Conservation (phyloP, 495 filamentous ascomycete genomes). For the Choiromyces venosus region DNA sequence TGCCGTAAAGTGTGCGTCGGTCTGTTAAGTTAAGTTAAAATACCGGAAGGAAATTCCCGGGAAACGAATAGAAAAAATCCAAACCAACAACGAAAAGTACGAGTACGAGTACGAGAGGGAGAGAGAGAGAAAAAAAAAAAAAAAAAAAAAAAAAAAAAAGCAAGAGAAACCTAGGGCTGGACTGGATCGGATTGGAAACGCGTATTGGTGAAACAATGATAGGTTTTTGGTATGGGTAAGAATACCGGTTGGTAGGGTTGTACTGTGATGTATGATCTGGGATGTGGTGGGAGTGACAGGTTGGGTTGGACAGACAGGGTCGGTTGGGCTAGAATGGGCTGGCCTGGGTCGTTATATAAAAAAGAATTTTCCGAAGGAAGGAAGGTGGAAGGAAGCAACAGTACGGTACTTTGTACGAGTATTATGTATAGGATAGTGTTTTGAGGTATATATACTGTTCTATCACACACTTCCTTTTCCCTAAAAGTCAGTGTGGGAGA, state of each 20-base stretch:
- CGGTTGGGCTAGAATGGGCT: not conserved
- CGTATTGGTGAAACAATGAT: slow-evolving; percentile 7
- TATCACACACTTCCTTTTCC: too few relatives aligned
- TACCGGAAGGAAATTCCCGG: not conserved
- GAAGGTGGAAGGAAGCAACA: not conserved
- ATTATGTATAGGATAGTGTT: not conserved
- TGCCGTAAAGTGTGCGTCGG: not conserved
- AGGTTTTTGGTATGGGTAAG: not conserved
- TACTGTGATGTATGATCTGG: not conserved
- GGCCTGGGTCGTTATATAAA: not conserved
- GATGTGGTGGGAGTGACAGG: not conserved
- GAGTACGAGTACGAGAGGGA: not conserved
- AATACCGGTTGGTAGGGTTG: not conserved
- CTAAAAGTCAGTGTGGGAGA: not conserved
- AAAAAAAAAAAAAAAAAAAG: not conserved
- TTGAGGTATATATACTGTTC: slow-evolving; percentile 3
- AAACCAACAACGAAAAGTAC: slow-evolving; percentile 6
- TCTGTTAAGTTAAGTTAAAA: slow-evolving; percentile 5
- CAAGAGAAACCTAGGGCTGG: not conserved
- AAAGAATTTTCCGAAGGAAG: not conserved
- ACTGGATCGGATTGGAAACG: slow-evolving; percentile 3
- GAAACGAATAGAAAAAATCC: not conserved
- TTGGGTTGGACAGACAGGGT: not conserved
- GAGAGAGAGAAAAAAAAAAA: not conserved
- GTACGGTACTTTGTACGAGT: too few relatives aligned